Conservation (phyloP, 1,284 basidiomycete genomes). For the Inonotus obliquus region DNA sequence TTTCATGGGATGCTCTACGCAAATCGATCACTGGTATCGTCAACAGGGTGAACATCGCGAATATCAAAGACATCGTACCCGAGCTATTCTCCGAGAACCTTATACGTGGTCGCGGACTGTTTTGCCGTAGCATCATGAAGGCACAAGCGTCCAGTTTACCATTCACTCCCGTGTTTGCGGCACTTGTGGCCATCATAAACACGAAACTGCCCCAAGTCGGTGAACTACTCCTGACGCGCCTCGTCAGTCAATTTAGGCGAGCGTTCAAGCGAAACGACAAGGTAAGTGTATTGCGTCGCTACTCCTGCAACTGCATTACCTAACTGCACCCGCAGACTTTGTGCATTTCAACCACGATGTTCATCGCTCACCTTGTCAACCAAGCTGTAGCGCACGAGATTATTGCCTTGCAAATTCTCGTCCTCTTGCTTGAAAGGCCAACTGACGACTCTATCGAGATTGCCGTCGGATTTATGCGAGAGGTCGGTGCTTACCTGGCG, state of each 20-base stretch:
- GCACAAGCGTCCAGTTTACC: slow-evolving; percentile 95
- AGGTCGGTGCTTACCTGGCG: slow-evolving; percentile 92
- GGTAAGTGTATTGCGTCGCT: slow-evolving; percentile 41
- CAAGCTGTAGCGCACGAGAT: slow-evolving; percentile 94
- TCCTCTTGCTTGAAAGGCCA: slow-evolving; percentile 90
- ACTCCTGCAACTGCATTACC: not conserved
- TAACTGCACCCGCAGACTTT: slow-evolving; percentile 52
- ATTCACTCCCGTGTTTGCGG: slow-evolving; percentile 96
- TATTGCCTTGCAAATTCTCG: slow-evolving; percentile 91
- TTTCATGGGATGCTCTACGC: slow-evolving; percentile 97
- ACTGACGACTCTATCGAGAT: slow-evolving; percentile 99
- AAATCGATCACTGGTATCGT: slow-evolving; percentile 99
- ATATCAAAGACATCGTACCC: slow-evolving; percentile 96
- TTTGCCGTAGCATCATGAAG: slow-evolving; percentile 94
- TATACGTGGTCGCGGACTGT: slow-evolving; percentile 85
- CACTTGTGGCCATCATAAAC: slow-evolving; percentile 92
- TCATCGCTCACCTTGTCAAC: slow-evolving; percentile 96
- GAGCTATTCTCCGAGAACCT: slow-evolving; percentile 93
- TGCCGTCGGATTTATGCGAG: slow-evolving; percentile 94
- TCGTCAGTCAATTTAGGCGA: slow-evolving; percentile 93
- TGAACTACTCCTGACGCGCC: slow-evolving; percentile 82
- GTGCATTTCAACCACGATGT: slow-evolving; percentile 92
- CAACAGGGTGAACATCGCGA: slow-evolving; percentile 94
- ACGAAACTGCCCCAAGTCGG: slow-evolving; percentile 97
- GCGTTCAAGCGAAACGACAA: slow-evolving; percentile 98